Conservation (phyloP, 2,329 filamentous ascomycete species). For the Calonectria hongkongensis region DNA sequence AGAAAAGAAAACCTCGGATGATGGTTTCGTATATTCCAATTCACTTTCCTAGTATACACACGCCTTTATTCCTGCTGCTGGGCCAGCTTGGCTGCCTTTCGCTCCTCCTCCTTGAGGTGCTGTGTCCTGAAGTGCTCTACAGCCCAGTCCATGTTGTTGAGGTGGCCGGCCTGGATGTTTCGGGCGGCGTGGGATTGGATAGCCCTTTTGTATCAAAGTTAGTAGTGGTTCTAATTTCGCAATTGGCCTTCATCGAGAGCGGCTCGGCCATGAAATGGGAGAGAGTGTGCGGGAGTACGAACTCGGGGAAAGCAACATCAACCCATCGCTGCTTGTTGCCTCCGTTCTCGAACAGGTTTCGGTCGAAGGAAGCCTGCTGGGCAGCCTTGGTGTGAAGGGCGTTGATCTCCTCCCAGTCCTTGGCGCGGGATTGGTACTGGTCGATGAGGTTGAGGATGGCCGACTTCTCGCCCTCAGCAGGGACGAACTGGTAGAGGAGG, state of each 20-base stretch:
- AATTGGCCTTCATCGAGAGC: not conserved
- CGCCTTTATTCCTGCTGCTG: conserved; percentile 58
- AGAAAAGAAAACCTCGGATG: conserved; percentile 40
- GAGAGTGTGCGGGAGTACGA: conserved; percentile 57
- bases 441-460: conserved; percentile 67
- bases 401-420: conserved; percentile 72
- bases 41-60: conserved; percentile 54
- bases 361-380: conserved; percentile 75
- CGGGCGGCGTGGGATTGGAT: conserved; percentile 70
- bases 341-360: conserved; percentile 71
- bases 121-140: conserved; percentile 75
- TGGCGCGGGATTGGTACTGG: conserved; percentile 67
- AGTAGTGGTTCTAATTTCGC: conserved; percentile 39
- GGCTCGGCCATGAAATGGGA: not conserved
- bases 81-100: conserved; percentile 70
- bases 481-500: conserved; percentile 69
- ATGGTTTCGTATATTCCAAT: conserved; percentile 51
- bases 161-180: conserved; percentile 74
- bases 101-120: conserved; percentile 73
- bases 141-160: conserved; percentile 72
- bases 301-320: conserved; percentile 76
- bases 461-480: conserved; percentile 70
- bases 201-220: conserved; percentile 62
- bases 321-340: conserved; percentile 66
- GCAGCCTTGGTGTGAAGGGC: conserved; percentile 69